A percentile compares a stretch with the other conserved stretches of the same genome.
Evolutionary conservation across 2,329 filamentous ascomycete genomes (phyloP).

Genomic region (Aspergillus aculeatus): DNA sequence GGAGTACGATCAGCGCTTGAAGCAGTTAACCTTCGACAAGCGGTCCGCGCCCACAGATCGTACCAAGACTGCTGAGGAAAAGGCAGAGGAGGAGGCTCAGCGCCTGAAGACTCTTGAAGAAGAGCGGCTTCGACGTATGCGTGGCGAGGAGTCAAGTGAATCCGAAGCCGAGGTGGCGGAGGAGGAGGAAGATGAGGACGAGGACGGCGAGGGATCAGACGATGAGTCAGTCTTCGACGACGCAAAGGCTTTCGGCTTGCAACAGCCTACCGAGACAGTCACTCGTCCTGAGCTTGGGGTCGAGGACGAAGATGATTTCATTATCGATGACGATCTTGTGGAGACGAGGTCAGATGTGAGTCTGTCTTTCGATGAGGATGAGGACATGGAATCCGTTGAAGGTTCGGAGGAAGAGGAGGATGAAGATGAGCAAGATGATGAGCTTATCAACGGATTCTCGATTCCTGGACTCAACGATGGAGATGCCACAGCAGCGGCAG

Average conservation of each 20-base stretch:
- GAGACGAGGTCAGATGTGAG: slow-evolving; percentile 68
- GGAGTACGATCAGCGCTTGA: slow-evolving; percentile 82
- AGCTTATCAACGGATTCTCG: slow-evolving; percentile 69
- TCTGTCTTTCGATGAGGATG: slow-evolving; percentile 41
- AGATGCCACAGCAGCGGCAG: slow-evolving; percentile 29
- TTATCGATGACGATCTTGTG: slow-evolving; percentile 84
- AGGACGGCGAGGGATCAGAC: slow-evolving; percentile 38
- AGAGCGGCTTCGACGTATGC: slow-evolving; percentile 81
- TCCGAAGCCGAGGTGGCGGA: slow-evolving; percentile 60
- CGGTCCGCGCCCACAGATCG: slow-evolving; percentile 81
- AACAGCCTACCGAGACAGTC: slow-evolving; percentile 46
- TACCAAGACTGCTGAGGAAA: slow-evolving; percentile 89
- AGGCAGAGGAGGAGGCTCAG: slow-evolving; percentile 71
- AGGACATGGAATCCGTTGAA: slow-evolving; percentile 56
- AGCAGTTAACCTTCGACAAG: slow-evolving; percentile 78
- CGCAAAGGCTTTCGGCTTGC: slow-evolving; percentile 62
- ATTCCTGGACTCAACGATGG: slow-evolving; percentile 29
- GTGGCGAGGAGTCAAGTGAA: slow-evolving; percentile 69
- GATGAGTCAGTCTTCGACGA: slow-evolving; percentile 54
- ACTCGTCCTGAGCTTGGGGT: slow-evolving; percentile 59
- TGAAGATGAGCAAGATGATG: slow-evolving; percentile 59
- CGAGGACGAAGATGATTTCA: slow-evolving; percentile 91
- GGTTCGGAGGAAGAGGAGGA: slow-evolving; percentile 56
- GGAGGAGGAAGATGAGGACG: slow-evolving; percentile 39
- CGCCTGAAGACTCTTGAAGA: slow-evolving; percentile 78